Base-by-base conservation (phyloP, 306 rosid genomes). In the Benincasa hispida region DNA sequence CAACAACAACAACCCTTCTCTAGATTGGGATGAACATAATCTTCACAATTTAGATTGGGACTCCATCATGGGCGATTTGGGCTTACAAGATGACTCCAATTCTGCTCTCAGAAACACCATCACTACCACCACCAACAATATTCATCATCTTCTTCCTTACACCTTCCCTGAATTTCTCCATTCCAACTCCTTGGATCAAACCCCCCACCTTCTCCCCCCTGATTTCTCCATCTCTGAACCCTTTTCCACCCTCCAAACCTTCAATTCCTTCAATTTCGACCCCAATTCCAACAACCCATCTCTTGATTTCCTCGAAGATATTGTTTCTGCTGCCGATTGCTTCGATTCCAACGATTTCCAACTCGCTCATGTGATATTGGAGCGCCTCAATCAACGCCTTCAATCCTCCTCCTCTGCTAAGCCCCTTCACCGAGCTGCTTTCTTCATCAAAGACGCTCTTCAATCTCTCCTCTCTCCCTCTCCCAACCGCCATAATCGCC, bases 1-100 rank as follows among this genome's bases (percentile, higher is more conserved):
- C 32, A n/a, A 22, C n/a, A 12, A 27, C n/a, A 28, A 41, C 32
- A n/a, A 22, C 19, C 76, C 82, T 28, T 54, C 84, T 12, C 51
- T 80, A 6, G 93, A 87, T 30, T 83, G 85, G 90, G 95, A 91
- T 45, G 98, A 93, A 39, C 95, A 89, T 68, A 85, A 30, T 39
- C 66, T 88, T 75, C 93, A 92, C 13, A 82, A 70, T 74, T 76
- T 89, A 22, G 98, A 93, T 25, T 93, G 97, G 98, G 97, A 93
- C 58, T 82, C 93, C 25, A 83, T 93, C 86, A 87, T 89, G 86
- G 88, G 77, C 63, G 98, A 93, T 74, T 73, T 91, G 78, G 95
- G 89, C 10, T 81, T 89, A 5, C 86, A 87, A 60, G 93, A 93
- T 10, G 98, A 93, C 54, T 77, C 91, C 0, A 77, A 35, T 9